Evolutionary conservation across 345 rosid species (phyloP).

Genomic region (Moringa oleifera): DNA sequence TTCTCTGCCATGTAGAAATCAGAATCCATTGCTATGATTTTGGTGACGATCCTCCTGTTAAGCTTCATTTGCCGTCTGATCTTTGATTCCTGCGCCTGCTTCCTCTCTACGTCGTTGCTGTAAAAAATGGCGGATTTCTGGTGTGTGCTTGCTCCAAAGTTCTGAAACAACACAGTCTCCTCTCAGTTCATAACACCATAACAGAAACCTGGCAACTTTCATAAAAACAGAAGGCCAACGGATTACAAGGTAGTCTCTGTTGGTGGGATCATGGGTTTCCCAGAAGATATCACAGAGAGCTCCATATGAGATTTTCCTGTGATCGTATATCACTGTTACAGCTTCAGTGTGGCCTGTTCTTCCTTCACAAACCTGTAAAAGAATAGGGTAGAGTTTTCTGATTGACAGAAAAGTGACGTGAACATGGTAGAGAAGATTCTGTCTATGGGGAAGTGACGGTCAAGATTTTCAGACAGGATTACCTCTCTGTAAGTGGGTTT

Average conservation of each 20-base stretch:
- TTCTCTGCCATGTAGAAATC: constrained; percentile 13
- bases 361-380: constrained; percentile 16
- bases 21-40: constrained; percentile 5
- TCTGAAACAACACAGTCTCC: not conserved
- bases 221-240: too few relatives aligned
- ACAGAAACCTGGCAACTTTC: too few relatives aligned
- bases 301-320: constrained; percentile 9
- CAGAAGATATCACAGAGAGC: constrained; percentile 20
- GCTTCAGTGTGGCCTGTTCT: constrained; percentile 23
- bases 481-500: constrained; percentile 14
- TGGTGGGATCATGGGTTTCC: constrained; percentile 19
- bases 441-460: too few relatives aligned
- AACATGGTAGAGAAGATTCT: too few relatives aligned
- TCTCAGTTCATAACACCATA: too few relatives aligned
- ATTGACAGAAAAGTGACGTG: too few relatives aligned
- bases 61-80: constrained; percentile 19
- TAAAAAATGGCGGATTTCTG: constrained; percentile 15
- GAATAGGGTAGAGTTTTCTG: too few relatives aligned
- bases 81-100: constrained; percentile 19
- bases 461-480: too few relatives aligned
- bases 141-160: constrained; percentile 17
- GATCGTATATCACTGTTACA: constrained; percentile 14
- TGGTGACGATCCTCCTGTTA: constrained; percentile 18
- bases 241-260: constrained; percentile 16
- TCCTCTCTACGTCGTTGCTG: constrained; percentile 20